phyloP scores from a whole-genome alignment of 768 basidiomycete genomes.

The Chlorophyllum brunneum region DNA sequence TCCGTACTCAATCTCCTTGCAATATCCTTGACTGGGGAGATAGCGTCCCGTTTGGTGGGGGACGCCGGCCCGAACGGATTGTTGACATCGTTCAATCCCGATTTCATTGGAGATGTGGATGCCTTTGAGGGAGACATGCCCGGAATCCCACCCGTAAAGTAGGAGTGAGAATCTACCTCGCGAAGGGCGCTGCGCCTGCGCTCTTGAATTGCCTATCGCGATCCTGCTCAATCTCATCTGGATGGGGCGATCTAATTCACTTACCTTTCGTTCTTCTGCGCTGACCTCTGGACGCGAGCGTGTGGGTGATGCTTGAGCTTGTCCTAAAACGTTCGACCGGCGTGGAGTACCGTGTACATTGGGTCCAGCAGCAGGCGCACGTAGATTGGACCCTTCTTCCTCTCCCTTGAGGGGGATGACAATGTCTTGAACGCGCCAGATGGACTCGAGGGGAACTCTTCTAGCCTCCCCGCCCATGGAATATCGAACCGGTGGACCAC shows the following conservation, averaged over 20 bases:
- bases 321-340: neutral
- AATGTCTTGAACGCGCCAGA: slow-evolving; percentile 57
- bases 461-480: slow-evolving; percentile 48
- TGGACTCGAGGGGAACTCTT: slow-evolving; percentile 43
- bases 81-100: slow-evolving; percentile 12
- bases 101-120: slow-evolving; percentile 14
- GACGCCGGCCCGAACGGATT: slow-evolving; percentile 14
- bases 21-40: slow-evolving; percentile 13
- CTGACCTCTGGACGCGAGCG: slow-evolving; percentile 23
- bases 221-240: slow-evolving; percentile 16
- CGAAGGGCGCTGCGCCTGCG: slow-evolving; percentile 56
- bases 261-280: slow-evolving; percentile 44
- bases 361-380: slow-evolving; percentile 2
- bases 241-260: slow-evolving; percentile 13
- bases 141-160: slow-evolving; percentile 51
- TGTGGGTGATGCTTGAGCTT: slow-evolving; percentile 12
- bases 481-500: slow-evolving; percentile 22
- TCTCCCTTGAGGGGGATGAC: slow-evolving; percentile 32
- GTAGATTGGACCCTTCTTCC: slow-evolving; percentile 5
- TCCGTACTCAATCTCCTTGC: slow-evolving; percentile 16
- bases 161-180: slow-evolving; percentile 38
- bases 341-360: neutral
- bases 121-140: slow-evolving; percentile 39
- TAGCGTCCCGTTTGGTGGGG: slow-evolving; percentile 5
- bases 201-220: slow-evolving; percentile 51